Evolutionary conservation across 352 stramenopile genomes (phyloP).

Genomic region (Phytophthora crassamura): DNA sequence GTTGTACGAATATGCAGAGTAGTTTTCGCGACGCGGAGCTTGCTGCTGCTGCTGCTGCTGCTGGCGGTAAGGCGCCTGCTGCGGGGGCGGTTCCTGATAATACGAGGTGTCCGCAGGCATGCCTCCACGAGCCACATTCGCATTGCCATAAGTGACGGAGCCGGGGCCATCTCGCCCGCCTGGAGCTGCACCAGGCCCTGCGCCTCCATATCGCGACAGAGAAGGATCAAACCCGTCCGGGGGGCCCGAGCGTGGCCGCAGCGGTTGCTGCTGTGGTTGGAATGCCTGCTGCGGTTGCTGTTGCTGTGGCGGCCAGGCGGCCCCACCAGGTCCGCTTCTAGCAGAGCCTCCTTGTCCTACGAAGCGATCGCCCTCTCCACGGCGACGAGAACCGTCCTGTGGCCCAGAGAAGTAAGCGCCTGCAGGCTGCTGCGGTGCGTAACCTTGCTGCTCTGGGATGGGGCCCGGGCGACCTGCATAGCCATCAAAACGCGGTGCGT

Average conservation of each 20-base stretch:
- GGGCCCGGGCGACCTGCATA: slow-evolving; percentile 33
- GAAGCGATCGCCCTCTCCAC: slow-evolving; percentile 35
- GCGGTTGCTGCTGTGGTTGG: slow-evolving; percentile 29
- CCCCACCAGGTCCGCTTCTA: slow-evolving; percentile 32
- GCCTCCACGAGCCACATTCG: slow-evolving; percentile 25
- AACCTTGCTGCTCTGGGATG: slow-evolving; percentile 39
- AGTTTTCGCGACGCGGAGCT: slow-evolving; percentile 29
- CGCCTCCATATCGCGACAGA: slow-evolving; percentile 40
- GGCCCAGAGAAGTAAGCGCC: slow-evolving; percentile 35
- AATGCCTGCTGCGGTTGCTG: slow-evolving; percentile 24
- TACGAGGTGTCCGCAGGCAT: slow-evolving; percentile 32
- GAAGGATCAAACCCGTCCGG: slow-evolving; percentile 38
- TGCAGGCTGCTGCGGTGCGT: slow-evolving; percentile 25
- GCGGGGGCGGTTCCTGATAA: slow-evolving; percentile 39
- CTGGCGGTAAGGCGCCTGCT: slow-evolving; percentile 30
- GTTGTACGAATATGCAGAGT: slow-evolving; percentile 38
- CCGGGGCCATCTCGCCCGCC: slow-evolving; percentile 16
- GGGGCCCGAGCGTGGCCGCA: slow-evolving; percentile 33
- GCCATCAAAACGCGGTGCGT: slow-evolving; percentile 35
- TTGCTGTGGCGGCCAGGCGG: slow-evolving; percentile 26
- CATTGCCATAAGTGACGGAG: slow-evolving; percentile 17
- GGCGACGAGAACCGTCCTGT: slow-evolving; percentile 30
- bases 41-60: slow-evolving; percentile 35
- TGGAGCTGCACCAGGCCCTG: slow-evolving; percentile 24
- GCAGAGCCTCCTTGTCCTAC: slow-evolving; percentile 51